These are phyloP conservation scores for Ambrosiella xylebori DNA, from an alignment of 2,329 filamentous ascomycete genomes.

Conservation along the genomic window DNA sequence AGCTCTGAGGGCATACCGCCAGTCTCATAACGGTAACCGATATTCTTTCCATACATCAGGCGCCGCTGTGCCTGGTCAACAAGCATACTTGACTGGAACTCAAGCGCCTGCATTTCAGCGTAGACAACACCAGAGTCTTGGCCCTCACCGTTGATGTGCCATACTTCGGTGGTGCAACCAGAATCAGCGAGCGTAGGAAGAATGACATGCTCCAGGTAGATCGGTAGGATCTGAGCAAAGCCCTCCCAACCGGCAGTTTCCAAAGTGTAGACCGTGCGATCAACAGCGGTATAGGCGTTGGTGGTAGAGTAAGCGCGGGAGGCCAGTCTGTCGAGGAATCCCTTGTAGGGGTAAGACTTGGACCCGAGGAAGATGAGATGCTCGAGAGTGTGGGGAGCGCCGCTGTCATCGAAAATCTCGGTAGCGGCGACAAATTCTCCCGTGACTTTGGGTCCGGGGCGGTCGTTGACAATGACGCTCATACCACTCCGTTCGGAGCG, in stretches of 20 bases:
- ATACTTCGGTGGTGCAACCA: slow-evolving; percentile 86
- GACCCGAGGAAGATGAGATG: slow-evolving; percentile 81
- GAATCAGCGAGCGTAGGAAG: slow-evolving; percentile 84
- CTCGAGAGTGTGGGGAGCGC: slow-evolving; percentile 74
- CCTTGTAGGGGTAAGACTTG: slow-evolving; percentile 84
- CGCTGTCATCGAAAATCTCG: slow-evolving; percentile 94
- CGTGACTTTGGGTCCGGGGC: slow-evolving; percentile 83
- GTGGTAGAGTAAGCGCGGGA: slow-evolving; percentile 85
- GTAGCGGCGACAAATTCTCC: slow-evolving; percentile 93
- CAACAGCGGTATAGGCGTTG: slow-evolving; percentile 93
- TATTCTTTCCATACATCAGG: slow-evolving; percentile 69
- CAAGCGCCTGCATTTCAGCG: slow-evolving; percentile 94
- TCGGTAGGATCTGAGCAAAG: slow-evolving; percentile 82
- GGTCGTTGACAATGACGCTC: slow-evolving; percentile 81
- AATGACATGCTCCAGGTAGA: slow-evolving; percentile 90
- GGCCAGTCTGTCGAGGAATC: slow-evolving; percentile 82
- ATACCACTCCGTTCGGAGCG: slow-evolving; percentile 87
- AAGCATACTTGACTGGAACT: slow-evolving; percentile 68
- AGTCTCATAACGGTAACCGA: slow-evolving; percentile 95
- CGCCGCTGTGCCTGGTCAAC: slow-evolving; percentile 73
- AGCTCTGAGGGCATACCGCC: slow-evolving; percentile 90
- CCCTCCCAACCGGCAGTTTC: slow-evolving; percentile 95
- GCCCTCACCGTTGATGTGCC: slow-evolving; percentile 83
- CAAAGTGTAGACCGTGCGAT: slow-evolving; percentile 90
- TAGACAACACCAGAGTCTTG: slow-evolving; percentile 96